Evolutionary conservation across 192 early-diverging fungal species (phyloP), one percentile per base, ranked within the genome.

Genomic region (Coemansia sp.): DNA sequence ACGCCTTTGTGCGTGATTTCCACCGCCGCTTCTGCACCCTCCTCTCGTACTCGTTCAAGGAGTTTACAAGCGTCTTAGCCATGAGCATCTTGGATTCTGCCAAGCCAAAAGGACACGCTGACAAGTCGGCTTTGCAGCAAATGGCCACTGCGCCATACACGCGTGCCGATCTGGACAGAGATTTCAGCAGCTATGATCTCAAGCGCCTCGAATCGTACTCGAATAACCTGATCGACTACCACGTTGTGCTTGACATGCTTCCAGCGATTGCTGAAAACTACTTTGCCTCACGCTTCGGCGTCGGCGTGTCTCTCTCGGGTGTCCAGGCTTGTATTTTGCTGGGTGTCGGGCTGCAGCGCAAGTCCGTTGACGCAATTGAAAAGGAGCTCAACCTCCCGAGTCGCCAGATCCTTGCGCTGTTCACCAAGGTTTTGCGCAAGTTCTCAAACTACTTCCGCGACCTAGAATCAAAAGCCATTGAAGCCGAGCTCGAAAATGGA

Each of bases 151-250:
- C 40, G 40, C 18, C 40, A 16, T 78, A 72, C 57, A 40, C 59
- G 9, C 60, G 67, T 1, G 21, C 53, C 2, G 74, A 81, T 31
- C 56, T 81, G 28, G 33, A 8, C 16, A 63, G 74, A 39, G 79
- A 81, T 37, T 81, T 81, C 28, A 68, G 66, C 51, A 61, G 67
- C 21, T 94, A 91, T 68, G 97, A 99, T 70, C 77, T 99, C 64
- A 97, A 96, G 79, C 93, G 97, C 37, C 86, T 99, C 30, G 94
- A 96, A 43, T 90, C 89, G n/a, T 99, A 98, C 70, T 83, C 94
- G 9, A 94, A 96, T 81, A 96, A 97, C 74, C 79, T 99, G 75
- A 74, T 97, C 53, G 97, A 99, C 76, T 96, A 97, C 83, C 97
- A 99, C 80, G 94, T 97, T 2, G 93, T 99, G 49, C 59, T 98